Evolutionary conservation across 345 rosid species (phyloP), one percentile per base, ranked within the genome.

Genomic region (Arabis hirsuta): DNA sequence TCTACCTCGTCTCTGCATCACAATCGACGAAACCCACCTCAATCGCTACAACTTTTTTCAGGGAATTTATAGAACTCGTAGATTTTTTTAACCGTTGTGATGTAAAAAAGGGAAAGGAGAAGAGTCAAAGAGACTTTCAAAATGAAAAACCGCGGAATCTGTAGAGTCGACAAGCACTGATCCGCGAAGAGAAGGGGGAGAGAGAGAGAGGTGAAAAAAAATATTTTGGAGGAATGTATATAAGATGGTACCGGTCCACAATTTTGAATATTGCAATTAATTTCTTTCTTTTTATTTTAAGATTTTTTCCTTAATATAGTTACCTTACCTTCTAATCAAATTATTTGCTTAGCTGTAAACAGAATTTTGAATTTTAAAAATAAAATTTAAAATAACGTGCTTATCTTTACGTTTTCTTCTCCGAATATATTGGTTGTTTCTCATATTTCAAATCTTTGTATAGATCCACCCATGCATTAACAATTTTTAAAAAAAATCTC

Each of bases 251-350:
- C 55, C 31, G 70, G 65, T 65, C 72, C 44, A 73, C 36, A 6
- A 2, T 65, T 65, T 64, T 52, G 55, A 62, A 73, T 73, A 31
- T 72, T 2, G 14, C 9, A 46, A 63, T 34, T 63, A 12, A 34
- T 26, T 58, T 7, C 0, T 46, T 22, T n/a, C 10, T 10, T 68
- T 61, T 71, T 52, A 3, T 2, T 72, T 62, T 71, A 29, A 29
- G 2, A 13, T 19, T 16, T 22, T 64, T 45, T 12, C 51, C 34
- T 22, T 16, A 8, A 5, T 44, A 1, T 44, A 2, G 4, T 43
- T 64, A 47, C 52, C 72, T 73, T 73, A 48, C 72, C 77, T 73
- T 73, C 60, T 47, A 65, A 65, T 73, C 77, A 48, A 57, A 57
- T 29, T 29, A 27, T 65, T 44, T 65, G 77, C 45, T 57, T 66